These are phyloP conservation scores for Eucalyptus pauciflora DNA, from an alignment of 345 rosid genomes.

Conservation along the genomic window DNA sequence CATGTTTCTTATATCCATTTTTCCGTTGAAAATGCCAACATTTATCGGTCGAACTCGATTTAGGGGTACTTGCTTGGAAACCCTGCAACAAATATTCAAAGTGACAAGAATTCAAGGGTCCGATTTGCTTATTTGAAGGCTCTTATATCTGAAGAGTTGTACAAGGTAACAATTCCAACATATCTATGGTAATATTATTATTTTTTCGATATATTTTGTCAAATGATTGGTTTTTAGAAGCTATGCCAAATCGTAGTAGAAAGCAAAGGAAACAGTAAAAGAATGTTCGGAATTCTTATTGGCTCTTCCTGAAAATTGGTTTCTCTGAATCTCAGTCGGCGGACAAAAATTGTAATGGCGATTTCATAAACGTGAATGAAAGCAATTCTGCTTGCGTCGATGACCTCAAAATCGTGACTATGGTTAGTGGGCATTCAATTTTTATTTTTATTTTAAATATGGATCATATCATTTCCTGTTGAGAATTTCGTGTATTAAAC, in stretches of 20 bases:
- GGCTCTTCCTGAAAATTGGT: too few relatives aligned
- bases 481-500: not conserved
- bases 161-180: not conserved
- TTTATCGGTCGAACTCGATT: not conserved
- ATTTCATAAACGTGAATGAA: not conserved
- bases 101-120: constrained; percentile 10
- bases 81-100: constrained; percentile 1
- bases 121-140: constrained; percentile 1
- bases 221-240: not conserved
- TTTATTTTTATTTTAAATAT: too few relatives aligned
- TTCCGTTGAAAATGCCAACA: not conserved
- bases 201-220: not conserved
- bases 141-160: constrained; percentile 14
- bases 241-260: not conserved
- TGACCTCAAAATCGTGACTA: not conserved
- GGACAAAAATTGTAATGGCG: constrained; percentile 2
- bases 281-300: not conserved
- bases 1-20: not conserved
- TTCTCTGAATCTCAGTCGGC: not conserved
- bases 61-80: constrained; percentile 23
- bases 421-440: not conserved
- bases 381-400: not conserved
- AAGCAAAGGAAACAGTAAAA: not conserved
- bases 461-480: too few relatives aligned
- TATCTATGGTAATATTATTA: not conserved